Percentiles rank a stretch among this genome's conserved stretches.
Conservation (phyloP, 2,329 filamentous ascomycete species). For the Colletotrichum trifolii region DNA sequence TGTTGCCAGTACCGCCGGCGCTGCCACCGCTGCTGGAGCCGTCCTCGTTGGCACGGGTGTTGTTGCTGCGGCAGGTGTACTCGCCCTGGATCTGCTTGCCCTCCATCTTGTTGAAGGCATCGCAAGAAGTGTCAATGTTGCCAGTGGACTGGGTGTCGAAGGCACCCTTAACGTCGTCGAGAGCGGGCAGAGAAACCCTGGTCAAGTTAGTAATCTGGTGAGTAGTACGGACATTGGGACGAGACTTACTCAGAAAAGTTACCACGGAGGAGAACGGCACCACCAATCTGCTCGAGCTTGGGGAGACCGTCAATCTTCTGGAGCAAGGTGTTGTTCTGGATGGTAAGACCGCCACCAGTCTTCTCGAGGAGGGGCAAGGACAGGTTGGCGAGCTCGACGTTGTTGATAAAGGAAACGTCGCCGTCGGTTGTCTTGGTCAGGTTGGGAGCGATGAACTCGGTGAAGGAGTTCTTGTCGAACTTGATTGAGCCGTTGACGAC, state of each 20-base stretch:
- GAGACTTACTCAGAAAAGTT: constrained; percentile 72
- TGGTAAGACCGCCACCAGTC: constrained; percentile 82
- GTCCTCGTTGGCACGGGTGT: constrained; percentile 63
- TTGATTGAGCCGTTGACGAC: constrained; percentile 82
- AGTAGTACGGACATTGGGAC: not conserved
- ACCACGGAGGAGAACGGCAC: constrained; percentile 87
- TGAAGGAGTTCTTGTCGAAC: constrained; percentile 83
- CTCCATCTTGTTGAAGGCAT: constrained; percentile 59
- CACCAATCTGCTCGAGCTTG: constrained; percentile 74
- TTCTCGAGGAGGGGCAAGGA: constrained; percentile 75
- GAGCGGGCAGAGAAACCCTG: constrained; percentile 76
- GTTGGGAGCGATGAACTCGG: constrained; percentile 72
- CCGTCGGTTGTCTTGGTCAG: constrained; percentile 73
- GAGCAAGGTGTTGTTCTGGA: constrained; percentile 91
- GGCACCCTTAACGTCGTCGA: constrained; percentile 76
- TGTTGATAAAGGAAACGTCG: constrained; percentile 72
- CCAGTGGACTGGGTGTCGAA: constrained; percentile 76
- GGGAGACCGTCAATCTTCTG: constrained; percentile 73
- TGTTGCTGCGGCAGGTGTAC: constrained; percentile 62
- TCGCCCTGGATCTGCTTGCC: constrained; percentile 58
- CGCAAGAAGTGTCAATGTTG: constrained; percentile 68
- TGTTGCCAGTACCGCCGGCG: constrained; percentile 42
- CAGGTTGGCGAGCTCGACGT: constrained; percentile 76
- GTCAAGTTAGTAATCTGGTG: not conserved
- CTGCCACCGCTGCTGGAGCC: constrained; percentile 45